Evolutionary conservation across 345 rosid genomes (phyloP).

Genomic region (Pugionium dolabratum): DNA sequence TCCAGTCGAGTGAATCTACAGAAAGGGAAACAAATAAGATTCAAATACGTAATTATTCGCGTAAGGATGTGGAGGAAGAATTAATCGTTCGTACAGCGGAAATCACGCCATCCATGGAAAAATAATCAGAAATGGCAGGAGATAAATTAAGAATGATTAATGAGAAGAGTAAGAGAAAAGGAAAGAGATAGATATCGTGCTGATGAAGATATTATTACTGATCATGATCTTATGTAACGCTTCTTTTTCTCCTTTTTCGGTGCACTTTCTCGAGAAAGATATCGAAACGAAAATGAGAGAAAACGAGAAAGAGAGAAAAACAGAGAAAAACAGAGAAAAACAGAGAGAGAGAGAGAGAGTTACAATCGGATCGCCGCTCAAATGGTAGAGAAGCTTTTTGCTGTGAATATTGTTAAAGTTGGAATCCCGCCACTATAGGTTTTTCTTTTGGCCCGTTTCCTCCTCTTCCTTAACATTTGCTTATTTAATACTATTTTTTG

Average conservation of each 20-base stretch:
- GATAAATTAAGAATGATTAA: constrained; percentile 21
- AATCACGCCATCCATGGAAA: constrained; percentile 28
- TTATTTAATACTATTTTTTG: neutral
- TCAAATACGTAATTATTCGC: constrained; percentile 16
- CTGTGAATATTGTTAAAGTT: constrained; percentile 45
- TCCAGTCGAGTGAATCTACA: constrained; percentile 19
- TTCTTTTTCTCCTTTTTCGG: constrained; percentile 31
- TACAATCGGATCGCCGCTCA: constrained; percentile 70
- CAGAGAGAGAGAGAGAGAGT: constrained; percentile 44
- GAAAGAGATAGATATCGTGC: constrained; percentile 42
- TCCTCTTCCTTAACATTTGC: neutral
- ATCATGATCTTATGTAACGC: constrained; percentile 27
- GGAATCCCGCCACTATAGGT: constrained; percentile 60
- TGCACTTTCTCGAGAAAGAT: constrained; percentile 44
- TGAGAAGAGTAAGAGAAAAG: constrained; percentile 30
- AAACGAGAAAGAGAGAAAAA: constrained; percentile 15
- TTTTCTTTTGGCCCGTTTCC: constrained; percentile 22
- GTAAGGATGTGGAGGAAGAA: neutral
- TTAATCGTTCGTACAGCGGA: constrained; percentile 11
- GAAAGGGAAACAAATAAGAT: constrained; percentile 20
- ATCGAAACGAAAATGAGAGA: constrained; percentile 12
- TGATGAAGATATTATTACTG: constrained; percentile 31
- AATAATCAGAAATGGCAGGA: constrained; percentile 6
- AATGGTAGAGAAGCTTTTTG: constrained; percentile 39
- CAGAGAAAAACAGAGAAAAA: constrained; percentile 30